Conservation (phyloP, 2,329 filamentous ascomycete species). For the Xylariaceae sp. region DNA sequence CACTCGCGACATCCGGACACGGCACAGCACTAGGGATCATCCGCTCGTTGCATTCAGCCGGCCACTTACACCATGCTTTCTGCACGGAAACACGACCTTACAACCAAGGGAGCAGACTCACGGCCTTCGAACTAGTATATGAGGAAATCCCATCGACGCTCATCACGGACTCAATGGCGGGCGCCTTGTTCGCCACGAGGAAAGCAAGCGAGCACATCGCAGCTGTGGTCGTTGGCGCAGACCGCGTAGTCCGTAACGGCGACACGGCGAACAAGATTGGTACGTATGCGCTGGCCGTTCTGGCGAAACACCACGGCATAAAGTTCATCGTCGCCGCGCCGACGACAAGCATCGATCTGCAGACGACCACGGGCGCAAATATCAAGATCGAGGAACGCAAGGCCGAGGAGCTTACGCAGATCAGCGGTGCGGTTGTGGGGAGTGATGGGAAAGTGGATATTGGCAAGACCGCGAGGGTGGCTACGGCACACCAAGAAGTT, state of each 20-base stretch:
- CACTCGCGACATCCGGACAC: slow-evolving; percentile 94
- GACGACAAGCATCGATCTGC: slow-evolving; percentile 86
- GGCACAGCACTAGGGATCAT: slow-evolving; percentile 94
- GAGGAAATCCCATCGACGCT: slow-evolving; percentile 88
- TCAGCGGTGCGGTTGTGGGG: slow-evolving; percentile 70
- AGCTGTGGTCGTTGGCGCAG: slow-evolving; percentile 90
- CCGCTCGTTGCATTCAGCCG: slow-evolving; percentile 67
- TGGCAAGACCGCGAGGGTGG: slow-evolving; percentile 64
- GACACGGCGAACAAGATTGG: slow-evolving; percentile 99
- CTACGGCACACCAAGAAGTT: slow-evolving; percentile 74
- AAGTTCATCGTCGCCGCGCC: slow-evolving; percentile 95
- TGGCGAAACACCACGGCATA: slow-evolving; percentile 80
- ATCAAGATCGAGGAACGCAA: slow-evolving; percentile 91
- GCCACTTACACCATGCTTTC: slow-evolving; percentile 74
- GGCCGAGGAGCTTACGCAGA: slow-evolving; percentile 74
- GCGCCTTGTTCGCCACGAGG: slow-evolving; percentile 67
- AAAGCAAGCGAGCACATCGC: slow-evolving; percentile 65
- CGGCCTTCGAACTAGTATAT: slow-evolving; percentile 93
- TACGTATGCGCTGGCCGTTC: slow-evolving; percentile 87
- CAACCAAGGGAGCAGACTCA: slow-evolving; percentile 93
- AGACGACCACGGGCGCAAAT: slow-evolving; percentile 69
- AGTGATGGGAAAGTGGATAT: slow-evolving; percentile 61
- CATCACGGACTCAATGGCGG: slow-evolving; percentile 96
- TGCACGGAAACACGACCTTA: slow-evolving; percentile 97
- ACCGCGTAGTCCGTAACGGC: slow-evolving; percentile 91